Conservation (phyloP, 2,329 filamentous ascomycete species). For the Microcyclospora tardicrescens region DNA sequence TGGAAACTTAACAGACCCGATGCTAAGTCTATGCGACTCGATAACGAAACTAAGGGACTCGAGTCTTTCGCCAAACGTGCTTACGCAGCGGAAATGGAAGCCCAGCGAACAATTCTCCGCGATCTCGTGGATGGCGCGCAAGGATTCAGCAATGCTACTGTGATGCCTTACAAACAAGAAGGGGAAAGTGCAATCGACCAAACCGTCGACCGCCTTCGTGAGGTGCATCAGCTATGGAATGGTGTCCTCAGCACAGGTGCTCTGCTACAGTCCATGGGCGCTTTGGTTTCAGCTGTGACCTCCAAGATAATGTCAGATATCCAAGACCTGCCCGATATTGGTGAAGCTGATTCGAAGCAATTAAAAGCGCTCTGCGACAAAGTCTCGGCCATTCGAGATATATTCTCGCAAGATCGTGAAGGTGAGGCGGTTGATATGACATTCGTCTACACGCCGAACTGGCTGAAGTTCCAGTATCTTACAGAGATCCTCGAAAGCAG, state of each 20-base stretch:
- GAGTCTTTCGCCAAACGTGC: constrained; percentile 47
- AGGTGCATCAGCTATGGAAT: constrained; percentile 45
- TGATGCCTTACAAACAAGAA: constrained; percentile 44
- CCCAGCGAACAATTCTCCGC: constrained; percentile 47
- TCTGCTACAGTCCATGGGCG: constrained; percentile 48
- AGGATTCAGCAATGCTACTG: constrained; percentile 47
- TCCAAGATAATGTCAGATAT: constrained; percentile 49
- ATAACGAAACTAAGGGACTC: constrained; percentile 41
- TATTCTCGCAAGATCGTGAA: constrained; percentile 39
- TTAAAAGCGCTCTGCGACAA: constrained; percentile 45
- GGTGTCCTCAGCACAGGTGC: constrained; percentile 46
- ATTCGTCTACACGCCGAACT: constrained; percentile 48
- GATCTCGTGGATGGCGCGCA: constrained; percentile 52
- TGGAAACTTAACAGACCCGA: constrained; percentile 34
- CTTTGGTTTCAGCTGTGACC: constrained; percentile 43
- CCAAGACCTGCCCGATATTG: constrained; percentile 51
- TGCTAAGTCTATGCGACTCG: constrained; percentile 33
- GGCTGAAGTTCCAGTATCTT: constrained; percentile 54
- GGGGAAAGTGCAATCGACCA: constrained; percentile 48
- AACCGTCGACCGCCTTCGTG: constrained; percentile 43
- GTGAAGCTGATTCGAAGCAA: constrained; percentile 47
- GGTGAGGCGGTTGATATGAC: constrained; percentile 38
- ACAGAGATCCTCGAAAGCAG: constrained; percentile 50
- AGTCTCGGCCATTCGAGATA: constrained; percentile 41
- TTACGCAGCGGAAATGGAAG: constrained; percentile 52